Base-by-base conservation (phyloP, 805 yeast species). In the Kodamaea kakaduensis region DNA sequence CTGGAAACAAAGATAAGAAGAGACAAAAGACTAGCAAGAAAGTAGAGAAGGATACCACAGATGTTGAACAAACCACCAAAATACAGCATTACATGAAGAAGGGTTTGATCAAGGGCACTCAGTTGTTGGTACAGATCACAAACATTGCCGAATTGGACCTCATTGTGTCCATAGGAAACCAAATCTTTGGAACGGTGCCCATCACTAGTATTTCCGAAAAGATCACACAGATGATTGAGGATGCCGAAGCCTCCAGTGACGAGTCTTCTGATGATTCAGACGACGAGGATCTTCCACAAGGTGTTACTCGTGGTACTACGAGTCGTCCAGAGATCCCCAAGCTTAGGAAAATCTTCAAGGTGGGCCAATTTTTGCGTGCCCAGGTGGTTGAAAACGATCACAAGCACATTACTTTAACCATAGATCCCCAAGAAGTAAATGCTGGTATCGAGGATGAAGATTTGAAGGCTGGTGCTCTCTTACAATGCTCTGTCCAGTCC, bases 331-430 rank as follows among this genome's bases (percentile, higher is more conserved):
- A 69, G 26, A 65, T 81, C 37, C 95, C 95, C 6, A 61, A 66
- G 12, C 65, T 84, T 36, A 54, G 61, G 1, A 52, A 66, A 2
- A 54, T 75, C 33, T 87, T 89, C 61, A 56, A 58, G 22, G 48
- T 77, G 24, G 97, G 97, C 7, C 90, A 84, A 56, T 90, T 93
- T 87, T 63, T 93, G 26, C 76, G 93, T 47, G 96, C 94, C 19
- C 60, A 70, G 28, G 89, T 89, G n/a, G 76, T 75, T 26, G 68
- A 77, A 14, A 51, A 61, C 30, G 61, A 64, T 32, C 76, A 74
- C 54, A 84, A 78, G 56, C 76, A 81, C 55, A 73, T 89, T 26
- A 80, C 78, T 43, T 65, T 89, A 24, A 69, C 84, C 7, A 67
- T 84, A 27, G 93, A 84, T 51, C 95, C 97, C 6, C 69, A 74